Percentiles rank a stretch among this genome's conserved stretches.
phyloP scores from a whole-genome alignment of 2,329 filamentous ascomycete genomes.

The Aureobasidium sp. region DNA sequence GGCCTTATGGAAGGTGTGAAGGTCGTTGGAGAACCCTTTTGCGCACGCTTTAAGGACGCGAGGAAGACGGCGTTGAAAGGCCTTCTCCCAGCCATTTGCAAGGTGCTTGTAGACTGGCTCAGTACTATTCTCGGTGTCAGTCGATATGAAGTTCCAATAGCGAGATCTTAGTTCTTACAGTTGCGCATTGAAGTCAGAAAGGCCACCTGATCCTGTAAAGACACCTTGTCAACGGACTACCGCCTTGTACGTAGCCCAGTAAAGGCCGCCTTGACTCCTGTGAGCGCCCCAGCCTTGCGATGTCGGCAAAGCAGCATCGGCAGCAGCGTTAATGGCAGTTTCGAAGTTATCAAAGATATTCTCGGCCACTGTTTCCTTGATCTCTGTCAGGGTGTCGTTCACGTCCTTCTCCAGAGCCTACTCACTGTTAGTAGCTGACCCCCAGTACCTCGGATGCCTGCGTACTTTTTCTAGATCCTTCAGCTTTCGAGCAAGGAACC shows the following conservation, averaged over 20 bases:
- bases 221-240: conserved; percentile 46
- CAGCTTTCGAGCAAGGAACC: conserved; percentile 35
- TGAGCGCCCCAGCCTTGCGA: conserved; percentile 33
- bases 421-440: conserved; percentile 11
- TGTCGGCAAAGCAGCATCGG: conserved; percentile 30
- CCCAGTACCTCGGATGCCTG: background rate
- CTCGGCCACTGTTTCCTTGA: conserved; percentile 36
- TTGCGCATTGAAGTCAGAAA: conserved; percentile 37
- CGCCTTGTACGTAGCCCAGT: conserved; percentile 51
- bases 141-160: background rate
- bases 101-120: conserved; percentile 36
- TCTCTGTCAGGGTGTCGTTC: conserved; percentile 31
- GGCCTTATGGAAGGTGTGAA: conserved; percentile 37
- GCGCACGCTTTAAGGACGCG: conserved; percentile 34
- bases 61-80: conserved; percentile 39
- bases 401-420: conserved; percentile 37
- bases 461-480: conserved; percentile 32
- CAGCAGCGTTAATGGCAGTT: conserved; percentile 34
- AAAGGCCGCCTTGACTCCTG: conserved; percentile 40
- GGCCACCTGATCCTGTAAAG: conserved; percentile 35
- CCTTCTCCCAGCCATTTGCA: conserved; percentile 37
- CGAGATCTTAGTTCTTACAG: conserved; percentile 18
- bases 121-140: background rate
- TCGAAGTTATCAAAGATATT: conserved; percentile 43
- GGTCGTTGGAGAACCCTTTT: conserved; percentile 25